Evolutionary conservation across 441 rosid species (phyloP).

Genomic region (Populus hybrid): DNA sequence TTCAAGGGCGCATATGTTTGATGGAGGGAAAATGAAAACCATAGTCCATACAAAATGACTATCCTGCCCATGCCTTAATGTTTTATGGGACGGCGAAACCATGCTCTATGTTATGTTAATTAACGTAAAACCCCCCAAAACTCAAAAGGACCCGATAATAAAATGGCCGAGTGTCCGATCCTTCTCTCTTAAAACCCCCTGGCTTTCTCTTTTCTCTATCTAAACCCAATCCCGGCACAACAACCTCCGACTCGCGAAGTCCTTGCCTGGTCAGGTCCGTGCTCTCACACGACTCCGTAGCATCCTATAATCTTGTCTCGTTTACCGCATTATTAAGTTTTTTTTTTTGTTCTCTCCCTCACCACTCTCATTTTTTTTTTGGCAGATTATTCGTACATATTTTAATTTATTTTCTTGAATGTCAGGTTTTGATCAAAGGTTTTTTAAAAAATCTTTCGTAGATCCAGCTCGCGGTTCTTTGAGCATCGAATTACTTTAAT

Average conservation of each 20-base stretch:
- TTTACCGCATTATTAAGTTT: constrained; percentile 23
- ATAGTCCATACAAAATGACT: constrained; percentile 26
- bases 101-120: background rate
- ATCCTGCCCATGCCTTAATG: constrained; percentile 27
- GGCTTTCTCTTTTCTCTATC: background rate
- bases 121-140: background rate
- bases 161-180: background rate
- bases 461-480: constrained; percentile 18
- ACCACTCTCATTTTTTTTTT: background rate
- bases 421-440: constrained; percentile 2
- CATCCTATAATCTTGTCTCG: constrained; percentile 10
- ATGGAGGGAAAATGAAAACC: constrained; percentile 52
- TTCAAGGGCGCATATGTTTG: background rate
- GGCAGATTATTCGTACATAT: background rate
- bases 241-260: constrained; percentile 23
- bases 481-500: background rate
- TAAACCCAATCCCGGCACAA: background rate
- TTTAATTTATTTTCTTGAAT: background rate
- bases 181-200: background rate
- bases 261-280: constrained; percentile 18
- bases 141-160: background rate
- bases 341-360: background rate
- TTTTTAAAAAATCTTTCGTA: background rate
- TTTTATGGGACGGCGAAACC: background rate
- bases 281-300: constrained; percentile 10